Evolutionary conservation across 371 early-diverging fungal genomes (phyloP).

Genomic region (Ecytonucleospora hepatopenaei): DNA sequence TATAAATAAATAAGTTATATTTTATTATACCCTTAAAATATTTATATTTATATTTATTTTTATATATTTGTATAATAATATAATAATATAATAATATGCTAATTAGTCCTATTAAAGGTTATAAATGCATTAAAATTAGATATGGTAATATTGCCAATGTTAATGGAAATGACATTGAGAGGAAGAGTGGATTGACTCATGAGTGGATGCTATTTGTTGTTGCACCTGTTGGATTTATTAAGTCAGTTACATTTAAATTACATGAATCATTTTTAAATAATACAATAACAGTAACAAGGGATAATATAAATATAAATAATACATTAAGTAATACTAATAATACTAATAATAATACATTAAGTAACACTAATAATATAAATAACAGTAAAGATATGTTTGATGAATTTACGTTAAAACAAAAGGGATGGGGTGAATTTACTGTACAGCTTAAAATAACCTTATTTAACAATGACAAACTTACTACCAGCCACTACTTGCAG

Average conservation of each 20-base stretch:
- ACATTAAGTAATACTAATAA: neutral
- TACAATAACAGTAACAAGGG: constrained; percentile 50
- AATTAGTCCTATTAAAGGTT: constrained; percentile 24
- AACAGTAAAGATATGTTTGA: too few species aligned
- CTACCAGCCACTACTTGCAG: constrained; percentile 34
- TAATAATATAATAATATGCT: too few species aligned
- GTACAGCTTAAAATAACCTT: constrained; percentile 68
- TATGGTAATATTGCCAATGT: constrained; percentile 33
- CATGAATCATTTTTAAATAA: constrained; percentile 78
- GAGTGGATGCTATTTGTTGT: constrained; percentile 66
- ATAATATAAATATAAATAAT: constrained; percentile 64
- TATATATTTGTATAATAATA: too few species aligned
- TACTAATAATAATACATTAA: too few species aligned
- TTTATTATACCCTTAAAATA: too few species aligned
- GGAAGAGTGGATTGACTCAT: constrained; percentile 58
- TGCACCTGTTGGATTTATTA: constrained; percentile 70
- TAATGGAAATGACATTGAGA: constrained; percentile 17
- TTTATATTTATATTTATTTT: too few species aligned
- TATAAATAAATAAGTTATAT: too few species aligned
- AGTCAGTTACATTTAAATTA: constrained; percentile 72
- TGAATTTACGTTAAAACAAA: constrained; percentile 79
- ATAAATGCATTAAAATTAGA: constrained; percentile 17
- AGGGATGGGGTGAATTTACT: constrained; percentile 97
- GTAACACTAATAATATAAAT: too few species aligned
- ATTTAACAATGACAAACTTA: constrained; percentile 36